Base-by-base conservation (phyloP, 2,329 filamentous ascomycete genomes). In the Colletotrichum sp. region DNA sequence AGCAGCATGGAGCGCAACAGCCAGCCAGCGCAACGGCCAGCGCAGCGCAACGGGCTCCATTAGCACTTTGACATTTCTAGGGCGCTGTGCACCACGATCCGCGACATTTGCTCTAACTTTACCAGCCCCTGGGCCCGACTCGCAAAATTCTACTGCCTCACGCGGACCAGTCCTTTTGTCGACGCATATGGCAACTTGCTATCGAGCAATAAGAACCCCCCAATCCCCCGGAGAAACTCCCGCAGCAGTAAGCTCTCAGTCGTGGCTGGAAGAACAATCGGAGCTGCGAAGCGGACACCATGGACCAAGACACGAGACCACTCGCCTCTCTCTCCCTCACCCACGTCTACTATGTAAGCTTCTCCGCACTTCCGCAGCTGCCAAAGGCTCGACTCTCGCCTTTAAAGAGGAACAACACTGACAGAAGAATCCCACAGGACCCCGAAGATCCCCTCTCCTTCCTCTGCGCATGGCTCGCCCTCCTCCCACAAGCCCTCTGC, bases 321-420 rank as follows among this genome's bases (percentile, higher is more conserved):
- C 89, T 99, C 73, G 95, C 96, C 68, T 99, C 96, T 28, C 91
- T 99, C 77, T 98, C 96, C 68, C 88, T 99, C 80, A 99, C 97
- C 13, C 96, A 99, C 87, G 96, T 99, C 80, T 95, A 97, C 88
- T 99, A 99, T 90, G 96, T 76, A 24, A 32, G 32, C 13, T 44
- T 36, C 62, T 63, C 32, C 36, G n/a, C 32, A 24, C 68, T 39
- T 59, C 2, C 6, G n/a, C 32, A 39, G 22, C 36, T 24, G 28
- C 5, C 59, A 36, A 6, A 75, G 26, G 12, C n/a, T 52, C 44
- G n/a, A 13, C 44, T 52, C 10, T 52, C 6, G 44, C 10, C 44
- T 52, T 52, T 13, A 4, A 2, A 52, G n/a, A 22, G n/a, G 44
- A 22, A 22, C 44, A 22, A 30, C n/a, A 34, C 55, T 72, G 63